Evolutionary conservation across 495 filamentous ascomycete genomes (phyloP).

Genomic region (Aspergillus panamensis): DNA sequence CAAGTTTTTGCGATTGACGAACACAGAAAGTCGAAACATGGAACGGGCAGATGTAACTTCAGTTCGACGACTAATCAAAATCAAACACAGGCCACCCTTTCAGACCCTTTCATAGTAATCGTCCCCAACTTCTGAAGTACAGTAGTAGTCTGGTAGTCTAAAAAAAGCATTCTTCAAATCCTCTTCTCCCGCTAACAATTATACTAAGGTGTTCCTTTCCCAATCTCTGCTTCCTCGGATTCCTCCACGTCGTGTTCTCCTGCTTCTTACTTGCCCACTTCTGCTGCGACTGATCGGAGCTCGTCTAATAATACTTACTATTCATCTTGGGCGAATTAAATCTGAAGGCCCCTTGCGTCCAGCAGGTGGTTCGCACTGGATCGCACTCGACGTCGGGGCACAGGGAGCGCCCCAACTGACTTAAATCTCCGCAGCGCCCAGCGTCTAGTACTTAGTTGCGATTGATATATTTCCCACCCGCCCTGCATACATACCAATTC

Average conservation of each 20-base stretch:
- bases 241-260: neutral
- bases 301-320: conserved; percentile 1
- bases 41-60: too few relatives aligned
- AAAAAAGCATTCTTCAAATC: too few relatives aligned
- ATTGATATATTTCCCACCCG: neutral
- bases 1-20: neutral
- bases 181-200: neutral
- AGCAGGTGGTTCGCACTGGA: conserved; percentile 17
- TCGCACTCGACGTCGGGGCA: conserved; percentile 1
- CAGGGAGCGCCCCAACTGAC: conserved; percentile 4
- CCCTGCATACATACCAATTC: neutral
- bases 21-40: too few relatives aligned
- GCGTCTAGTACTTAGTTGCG: neutral
- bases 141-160: too few relatives aligned
- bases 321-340: conserved; percentile 1
- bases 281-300: neutral
- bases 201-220: too few relatives aligned
- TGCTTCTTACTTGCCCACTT: neutral
- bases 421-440: conserved; percentile 15
- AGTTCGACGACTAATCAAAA: neutral
- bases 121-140: too few relatives aligned
- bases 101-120: too few relatives aligned
- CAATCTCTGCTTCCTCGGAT: too few relatives aligned
- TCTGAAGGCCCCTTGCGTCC: conserved; percentile 15
- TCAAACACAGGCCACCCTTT: neutral